phyloP scores from a whole-genome alignment of 805 yeast genomes.

The Lachancea waltii region DNA sequence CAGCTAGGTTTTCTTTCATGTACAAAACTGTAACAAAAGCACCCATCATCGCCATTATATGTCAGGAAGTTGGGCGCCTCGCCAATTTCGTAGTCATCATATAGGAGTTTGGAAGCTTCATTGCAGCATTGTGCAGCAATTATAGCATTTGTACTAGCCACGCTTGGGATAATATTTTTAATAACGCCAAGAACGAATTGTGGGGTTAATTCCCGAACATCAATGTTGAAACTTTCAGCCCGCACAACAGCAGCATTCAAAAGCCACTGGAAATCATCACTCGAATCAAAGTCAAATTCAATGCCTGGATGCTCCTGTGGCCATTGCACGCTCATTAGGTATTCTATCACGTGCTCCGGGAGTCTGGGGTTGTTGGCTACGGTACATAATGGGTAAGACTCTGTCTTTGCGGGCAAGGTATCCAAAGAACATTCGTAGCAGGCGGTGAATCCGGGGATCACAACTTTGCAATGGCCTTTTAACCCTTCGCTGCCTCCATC shows the following conservation, averaged over 20 bases:
- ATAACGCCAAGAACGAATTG: constrained; percentile 77
- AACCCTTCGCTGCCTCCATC: constrained; percentile 98
- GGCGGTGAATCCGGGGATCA: constrained; percentile 76
- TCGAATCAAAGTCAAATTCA: constrained; percentile 61
- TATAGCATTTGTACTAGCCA: constrained; percentile 89
- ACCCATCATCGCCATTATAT: constrained; percentile 78
- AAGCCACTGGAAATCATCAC: constrained; percentile 60
- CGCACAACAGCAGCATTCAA: constrained; percentile 47
- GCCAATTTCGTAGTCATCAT: constrained; percentile 53
- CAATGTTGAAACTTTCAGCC: constrained; percentile 59
- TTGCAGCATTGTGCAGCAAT: constrained; percentile 85
- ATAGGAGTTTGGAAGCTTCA: constrained; percentile 73
- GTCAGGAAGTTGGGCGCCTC: constrained; percentile 71
- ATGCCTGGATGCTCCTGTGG: constrained; percentile 41
- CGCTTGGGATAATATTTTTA: constrained; percentile 87
- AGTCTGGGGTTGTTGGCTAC: constrained; percentile 90
- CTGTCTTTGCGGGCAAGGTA: constrained; percentile 52
- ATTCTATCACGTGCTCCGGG: constrained; percentile 92
- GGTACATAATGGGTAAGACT: constrained; percentile 85
- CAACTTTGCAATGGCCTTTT: constrained; percentile 83
- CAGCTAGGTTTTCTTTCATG: constrained; percentile 59
- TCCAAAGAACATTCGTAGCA: constrained; percentile 91
- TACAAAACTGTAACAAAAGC: constrained; percentile 65
- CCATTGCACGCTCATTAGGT: constrained; percentile 79
- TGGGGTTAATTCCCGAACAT: constrained; percentile 58